phyloP scores from a whole-genome alignment of 2,329 filamentous ascomycete genomes.

The Fusarium lyarnte region DNA sequence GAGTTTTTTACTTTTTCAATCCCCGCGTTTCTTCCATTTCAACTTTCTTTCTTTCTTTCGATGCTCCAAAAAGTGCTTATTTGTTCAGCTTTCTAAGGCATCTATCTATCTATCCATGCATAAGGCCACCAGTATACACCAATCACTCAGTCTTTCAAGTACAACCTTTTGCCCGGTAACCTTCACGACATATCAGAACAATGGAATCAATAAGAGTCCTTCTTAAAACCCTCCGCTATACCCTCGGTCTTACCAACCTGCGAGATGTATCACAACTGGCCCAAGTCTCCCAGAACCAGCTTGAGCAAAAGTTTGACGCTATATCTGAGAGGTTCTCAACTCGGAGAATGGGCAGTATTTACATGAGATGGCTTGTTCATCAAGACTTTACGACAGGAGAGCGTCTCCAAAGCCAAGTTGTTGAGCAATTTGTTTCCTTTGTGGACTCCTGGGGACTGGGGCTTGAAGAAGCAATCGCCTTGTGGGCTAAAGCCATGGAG shows the following conservation, averaged over 20 bases:
- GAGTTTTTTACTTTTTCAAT: no score
- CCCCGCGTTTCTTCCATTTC: not conserved
- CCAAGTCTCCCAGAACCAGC: slow-evolving; percentile 37
- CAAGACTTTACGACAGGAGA: not conserved
- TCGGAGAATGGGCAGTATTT: slow-evolving; percentile 38
- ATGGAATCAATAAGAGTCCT: slow-evolving; percentile 36
- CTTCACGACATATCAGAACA: not conserved
- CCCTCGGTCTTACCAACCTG: slow-evolving; percentile 39
- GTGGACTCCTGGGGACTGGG: not conserved
- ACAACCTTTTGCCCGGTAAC: not conserved
- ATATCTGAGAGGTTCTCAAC: slow-evolving; percentile 12
- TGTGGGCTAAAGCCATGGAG: not conserved
- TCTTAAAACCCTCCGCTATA: slow-evolving; percentile 31
- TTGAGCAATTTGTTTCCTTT: not conserved
- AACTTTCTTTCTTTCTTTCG: not conserved
- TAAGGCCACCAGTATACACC: not conserved
- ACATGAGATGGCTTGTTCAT: slow-evolving; percentile 44
- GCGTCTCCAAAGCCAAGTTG: not conserved
- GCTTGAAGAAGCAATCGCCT: not conserved
- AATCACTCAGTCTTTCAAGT: not conserved
- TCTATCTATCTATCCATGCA: not conserved
- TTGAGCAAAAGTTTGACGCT: slow-evolving; percentile 34
- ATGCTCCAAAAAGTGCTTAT: not conserved
- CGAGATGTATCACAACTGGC: slow-evolving; percentile 34
- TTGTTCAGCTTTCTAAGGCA: not conserved